Conservation (phyloP, 139 green algal species). For the Chlorella ohadii region DNA sequence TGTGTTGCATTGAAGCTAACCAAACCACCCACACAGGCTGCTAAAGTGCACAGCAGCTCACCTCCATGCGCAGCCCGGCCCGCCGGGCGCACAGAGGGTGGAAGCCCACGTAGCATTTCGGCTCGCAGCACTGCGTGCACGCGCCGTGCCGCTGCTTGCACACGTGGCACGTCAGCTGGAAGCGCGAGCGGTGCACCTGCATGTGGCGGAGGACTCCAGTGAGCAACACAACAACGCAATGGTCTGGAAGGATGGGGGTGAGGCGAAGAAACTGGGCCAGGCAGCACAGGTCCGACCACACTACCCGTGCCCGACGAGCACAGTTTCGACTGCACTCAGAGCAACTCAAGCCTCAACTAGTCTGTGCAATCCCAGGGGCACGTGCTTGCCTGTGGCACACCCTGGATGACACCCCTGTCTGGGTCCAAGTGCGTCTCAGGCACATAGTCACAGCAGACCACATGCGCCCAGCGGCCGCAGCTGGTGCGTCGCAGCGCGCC, state of each 20-base stretch:
- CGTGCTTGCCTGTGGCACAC: too few relatives aligned
- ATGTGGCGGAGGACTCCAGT: too few relatives aligned
- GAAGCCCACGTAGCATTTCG: conserved; percentile 74
- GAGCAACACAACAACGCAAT: too few relatives aligned
- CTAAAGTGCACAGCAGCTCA: neutral
- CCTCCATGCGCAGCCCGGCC: conserved; percentile 48
- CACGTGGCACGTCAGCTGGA: conserved; percentile 42
- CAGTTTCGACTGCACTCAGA: neutral
- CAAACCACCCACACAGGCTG: too few relatives aligned
- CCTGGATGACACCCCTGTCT: too few relatives aligned
- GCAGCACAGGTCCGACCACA: too few relatives aligned
- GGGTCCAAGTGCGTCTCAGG: conserved; percentile 54
- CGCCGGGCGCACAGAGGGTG: conserved; percentile 80
- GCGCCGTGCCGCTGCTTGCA: conserved; percentile 81
- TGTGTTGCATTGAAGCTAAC: too few relatives aligned
- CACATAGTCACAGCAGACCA: conserved; percentile 73
- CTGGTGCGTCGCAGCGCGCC: conserved; percentile 69
- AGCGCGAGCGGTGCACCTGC: conserved; percentile 32
- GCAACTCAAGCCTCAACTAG: too few relatives aligned
- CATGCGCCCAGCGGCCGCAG: conserved; percentile 69
- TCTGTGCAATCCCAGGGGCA: too few relatives aligned
- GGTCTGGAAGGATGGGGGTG: too few relatives aligned
- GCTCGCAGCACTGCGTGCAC: conserved; percentile 77
- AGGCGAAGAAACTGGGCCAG: too few relatives aligned
- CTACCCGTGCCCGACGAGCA: too few relatives aligned